Evolutionary conservation across 345 rosid species (phyloP).

Genomic region (thale cress (Arabidopsis thaliana)): DNA sequence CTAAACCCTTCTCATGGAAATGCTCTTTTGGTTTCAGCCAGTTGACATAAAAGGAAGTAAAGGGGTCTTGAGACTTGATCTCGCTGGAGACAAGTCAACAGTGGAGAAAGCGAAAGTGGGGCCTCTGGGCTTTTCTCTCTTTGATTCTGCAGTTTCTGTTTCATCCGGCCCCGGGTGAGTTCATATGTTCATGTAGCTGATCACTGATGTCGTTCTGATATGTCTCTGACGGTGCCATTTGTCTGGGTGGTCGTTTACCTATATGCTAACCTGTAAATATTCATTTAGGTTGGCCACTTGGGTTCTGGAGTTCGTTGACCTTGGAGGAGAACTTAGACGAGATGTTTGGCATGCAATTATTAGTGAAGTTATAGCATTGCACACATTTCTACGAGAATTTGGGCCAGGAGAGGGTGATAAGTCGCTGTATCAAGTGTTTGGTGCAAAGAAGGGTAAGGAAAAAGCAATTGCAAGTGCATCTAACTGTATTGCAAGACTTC

Average conservation of each 20-base stretch:
- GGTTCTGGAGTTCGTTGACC: slow-evolving; percentile 94
- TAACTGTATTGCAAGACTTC: slow-evolving; percentile 85
- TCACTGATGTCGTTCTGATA: slow-evolving; percentile 14
- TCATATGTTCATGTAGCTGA: slow-evolving; percentile 30
- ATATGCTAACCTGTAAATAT: slow-evolving; percentile 31
- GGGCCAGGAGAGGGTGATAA: slow-evolving; percentile 73
- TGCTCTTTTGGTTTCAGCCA: slow-evolving; percentile 55
- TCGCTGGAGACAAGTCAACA: slow-evolving; percentile 56
- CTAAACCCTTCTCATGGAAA: slow-evolving; percentile 8
- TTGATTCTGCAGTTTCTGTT: slow-evolving; percentile 88
- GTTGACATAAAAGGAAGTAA: slow-evolving; percentile 60
- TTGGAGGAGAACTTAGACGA: slow-evolving; percentile 94
- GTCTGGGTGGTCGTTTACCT: slow-evolving; percentile 9
- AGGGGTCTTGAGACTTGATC: slow-evolving; percentile 71
- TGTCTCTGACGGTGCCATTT: neutral
- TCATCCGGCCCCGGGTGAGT: slow-evolving; percentile 76
- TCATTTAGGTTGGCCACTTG: slow-evolving; percentile 68
- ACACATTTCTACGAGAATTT: slow-evolving; percentile 73
- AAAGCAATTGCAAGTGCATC: slow-evolving; percentile 68
- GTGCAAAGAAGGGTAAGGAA: slow-evolving; percentile 84
- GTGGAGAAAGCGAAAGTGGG: slow-evolving; percentile 92
- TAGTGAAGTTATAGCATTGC: slow-evolving; percentile 77
- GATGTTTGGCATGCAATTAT: slow-evolving; percentile 94
- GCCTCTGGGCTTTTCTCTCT: slow-evolving; percentile 77
- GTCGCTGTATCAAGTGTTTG: slow-evolving; percentile 67